phyloP scores from a whole-genome alignment of 495 filamentous ascomycete genomes.

The Extremus antarcticus region DNA sequence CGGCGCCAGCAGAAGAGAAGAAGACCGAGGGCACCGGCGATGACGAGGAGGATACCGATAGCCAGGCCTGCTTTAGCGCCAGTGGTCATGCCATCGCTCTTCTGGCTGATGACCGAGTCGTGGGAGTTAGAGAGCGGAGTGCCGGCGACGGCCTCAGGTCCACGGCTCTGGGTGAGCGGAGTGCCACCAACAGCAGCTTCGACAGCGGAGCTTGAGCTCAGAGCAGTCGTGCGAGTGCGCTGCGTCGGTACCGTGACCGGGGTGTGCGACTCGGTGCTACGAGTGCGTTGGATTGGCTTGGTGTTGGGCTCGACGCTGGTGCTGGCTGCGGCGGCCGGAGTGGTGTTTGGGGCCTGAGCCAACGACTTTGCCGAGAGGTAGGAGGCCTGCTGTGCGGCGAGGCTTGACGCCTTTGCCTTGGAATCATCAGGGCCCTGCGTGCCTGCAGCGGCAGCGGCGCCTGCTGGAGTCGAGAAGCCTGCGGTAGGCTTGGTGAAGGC shows the following conservation, averaged over 20 bases:
- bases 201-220: not conserved
- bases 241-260: not conserved
- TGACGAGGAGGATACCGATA: slow-evolving; percentile 59
- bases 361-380: not conserved
- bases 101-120: not conserved
- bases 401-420: too few species aligned
- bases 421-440: not conserved
- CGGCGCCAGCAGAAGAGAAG: slow-evolving; percentile 57
- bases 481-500: too few species aligned
- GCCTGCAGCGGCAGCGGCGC: not conserved
- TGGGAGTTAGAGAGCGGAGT: slow-evolving; percentile 1
- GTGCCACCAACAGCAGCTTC: not conserved
- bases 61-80: slow-evolving; percentile 76
- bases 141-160: not conserved
- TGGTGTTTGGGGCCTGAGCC: not conserved
- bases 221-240: not conserved
- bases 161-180: not conserved
- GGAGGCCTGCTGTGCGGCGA: not conserved
- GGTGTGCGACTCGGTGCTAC: not conserved
- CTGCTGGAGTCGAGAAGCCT: not conserved
- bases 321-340: not conserved
- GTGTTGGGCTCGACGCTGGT: not conserved
- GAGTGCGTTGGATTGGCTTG: not conserved
- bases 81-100: slow-evolving; percentile 41
- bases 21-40: slow-evolving; percentile 50